Evolutionary conservation across 2,329 filamentous ascomycete genomes (phyloP).

Genomic region (Fusarium falciforme): DNA sequence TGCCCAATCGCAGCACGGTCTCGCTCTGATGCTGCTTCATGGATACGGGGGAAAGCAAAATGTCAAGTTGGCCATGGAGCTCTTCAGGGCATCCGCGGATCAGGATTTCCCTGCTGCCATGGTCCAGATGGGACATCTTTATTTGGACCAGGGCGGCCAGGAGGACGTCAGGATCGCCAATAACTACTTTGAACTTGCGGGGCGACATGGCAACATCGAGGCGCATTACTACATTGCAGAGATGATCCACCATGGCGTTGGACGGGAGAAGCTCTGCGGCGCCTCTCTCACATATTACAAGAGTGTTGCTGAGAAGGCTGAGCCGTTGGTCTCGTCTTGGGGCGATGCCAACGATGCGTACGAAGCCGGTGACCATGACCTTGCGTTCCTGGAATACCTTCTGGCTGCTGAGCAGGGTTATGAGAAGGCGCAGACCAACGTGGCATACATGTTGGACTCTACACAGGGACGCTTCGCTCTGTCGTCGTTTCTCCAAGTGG

Average conservation of each 20-base stretch:
- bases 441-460: conserved; percentile 86
- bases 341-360: conserved; percentile 86
- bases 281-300: conserved; percentile 87
- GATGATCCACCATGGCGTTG: conserved; percentile 83
- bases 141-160: conserved; percentile 81
- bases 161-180: conserved; percentile 81
- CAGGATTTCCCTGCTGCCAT: conserved; percentile 85
- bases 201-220: conserved; percentile 85
- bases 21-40: conserved; percentile 85
- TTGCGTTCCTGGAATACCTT: conserved; percentile 83
- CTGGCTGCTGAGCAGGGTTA: conserved; percentile 94
- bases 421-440: conserved; percentile 88
- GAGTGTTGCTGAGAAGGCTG: conserved; percentile 78
- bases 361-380: conserved; percentile 80
- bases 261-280: conserved; percentile 81
- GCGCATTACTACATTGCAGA: conserved; percentile 94
- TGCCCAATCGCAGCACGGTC: conserved; percentile 83
- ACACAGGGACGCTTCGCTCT: conserved; percentile 62
- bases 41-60: conserved; percentile 80
- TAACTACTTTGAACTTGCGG: conserved; percentile 89
- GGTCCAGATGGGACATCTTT: conserved; percentile 84
- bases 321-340: conserved; percentile 81
- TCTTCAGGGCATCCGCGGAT: conserved; percentile 83
- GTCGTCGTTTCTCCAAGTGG: conserved; percentile 60
- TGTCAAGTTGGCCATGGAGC: conserved; percentile 76